Evolutionary conservation across 2,329 filamentous ascomycete species (phyloP).

Genomic region (Aspergillus pseudotamarii): DNA sequence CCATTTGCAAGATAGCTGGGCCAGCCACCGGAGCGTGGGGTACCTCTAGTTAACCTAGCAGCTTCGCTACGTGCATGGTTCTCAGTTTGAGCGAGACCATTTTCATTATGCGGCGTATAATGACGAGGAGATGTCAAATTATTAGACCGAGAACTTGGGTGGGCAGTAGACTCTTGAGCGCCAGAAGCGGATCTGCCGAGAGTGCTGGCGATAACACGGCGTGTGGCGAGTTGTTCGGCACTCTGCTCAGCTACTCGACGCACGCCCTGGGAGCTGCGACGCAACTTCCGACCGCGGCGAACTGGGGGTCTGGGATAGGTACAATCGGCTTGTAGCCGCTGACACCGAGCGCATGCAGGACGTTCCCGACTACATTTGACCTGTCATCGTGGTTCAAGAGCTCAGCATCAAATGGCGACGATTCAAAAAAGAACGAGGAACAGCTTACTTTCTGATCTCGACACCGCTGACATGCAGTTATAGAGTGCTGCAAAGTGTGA

Average conservation of each 20-base stretch:
- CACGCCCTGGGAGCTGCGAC: neutral
- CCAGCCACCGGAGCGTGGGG: neutral
- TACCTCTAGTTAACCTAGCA: neutral
- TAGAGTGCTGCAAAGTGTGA: neutral
- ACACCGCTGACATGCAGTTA: neutral
- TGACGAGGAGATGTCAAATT: neutral
- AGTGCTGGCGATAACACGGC: neutral
- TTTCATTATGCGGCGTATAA: neutral
- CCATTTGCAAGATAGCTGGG: neutral
- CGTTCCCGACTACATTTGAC: neutral
- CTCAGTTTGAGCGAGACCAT: neutral
- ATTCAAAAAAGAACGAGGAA: neutral
- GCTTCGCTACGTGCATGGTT: neutral
- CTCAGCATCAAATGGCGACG: neutral
- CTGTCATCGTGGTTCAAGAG: neutral
- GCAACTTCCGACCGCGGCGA: neutral
- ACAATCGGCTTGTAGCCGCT: neutral
- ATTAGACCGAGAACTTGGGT: neutral
- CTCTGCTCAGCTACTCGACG: neutral
- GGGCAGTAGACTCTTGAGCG: neutral
- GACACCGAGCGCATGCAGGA: neutral
- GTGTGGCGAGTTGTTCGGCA: neutral
- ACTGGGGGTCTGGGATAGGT: neutral
- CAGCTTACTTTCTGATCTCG: neutral
- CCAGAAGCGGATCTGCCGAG: neutral